These are phyloP conservation scores for Waitea zeae DNA, from an alignment of 1,284 basidiomycete genomes.

Conservation along the genomic window DNA sequence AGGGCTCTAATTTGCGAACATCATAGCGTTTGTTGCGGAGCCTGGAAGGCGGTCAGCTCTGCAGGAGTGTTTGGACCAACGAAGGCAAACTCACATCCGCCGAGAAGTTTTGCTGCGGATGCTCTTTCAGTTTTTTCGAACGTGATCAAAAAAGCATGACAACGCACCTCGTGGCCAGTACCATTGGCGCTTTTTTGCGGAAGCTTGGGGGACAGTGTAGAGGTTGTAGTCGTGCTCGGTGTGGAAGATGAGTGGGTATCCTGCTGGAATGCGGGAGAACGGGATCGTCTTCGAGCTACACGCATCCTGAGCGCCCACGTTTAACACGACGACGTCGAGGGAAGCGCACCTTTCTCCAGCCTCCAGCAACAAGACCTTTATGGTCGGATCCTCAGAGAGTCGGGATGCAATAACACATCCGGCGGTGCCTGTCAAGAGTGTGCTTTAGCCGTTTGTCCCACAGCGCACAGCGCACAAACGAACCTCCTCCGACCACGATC, in stretches of 20 bases:
- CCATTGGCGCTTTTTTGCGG: conserved; percentile 22
- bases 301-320: neutral
- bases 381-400: conserved; percentile 36
- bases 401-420: conserved; percentile 53
- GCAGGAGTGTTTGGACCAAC: no score
- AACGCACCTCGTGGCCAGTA: conserved; percentile 46
- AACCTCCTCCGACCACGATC: conserved; percentile 48
- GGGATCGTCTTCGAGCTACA: conserved; percentile 3
- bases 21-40: conserved; percentile 48
- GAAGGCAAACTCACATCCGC: conserved; percentile 48
- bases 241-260: conserved; percentile 18
- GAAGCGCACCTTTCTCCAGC: conserved; percentile 40
- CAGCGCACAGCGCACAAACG: no score
- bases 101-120: conserved; percentile 39
- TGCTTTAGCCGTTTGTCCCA: neutral
- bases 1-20: no score
- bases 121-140: no score
- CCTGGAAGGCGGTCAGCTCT: no score
- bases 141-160: neutral
- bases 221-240: conserved; percentile 28
- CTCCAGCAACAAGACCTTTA: conserved; percentile 45
- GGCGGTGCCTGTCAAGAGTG: conserved; percentile 30
- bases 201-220: conserved; percentile 33
- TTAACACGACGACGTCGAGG: neutral
- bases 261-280: conserved; percentile 11